phyloP scores from a whole-genome alignment of 164 flowering plant genomes.

The Magnolia kwangsiensis region DNA sequence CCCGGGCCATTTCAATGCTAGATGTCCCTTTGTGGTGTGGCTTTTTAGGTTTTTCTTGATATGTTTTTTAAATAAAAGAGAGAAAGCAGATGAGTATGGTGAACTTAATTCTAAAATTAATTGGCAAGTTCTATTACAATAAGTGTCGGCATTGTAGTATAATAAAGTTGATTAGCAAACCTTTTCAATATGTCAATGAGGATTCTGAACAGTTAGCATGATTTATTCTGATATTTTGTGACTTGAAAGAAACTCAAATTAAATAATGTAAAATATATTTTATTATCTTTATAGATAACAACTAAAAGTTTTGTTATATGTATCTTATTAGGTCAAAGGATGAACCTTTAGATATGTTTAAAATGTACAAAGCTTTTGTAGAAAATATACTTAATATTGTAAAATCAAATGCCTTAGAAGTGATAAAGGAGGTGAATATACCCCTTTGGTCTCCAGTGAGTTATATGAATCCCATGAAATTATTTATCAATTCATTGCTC shows the following conservation, averaged over 20 bases:
- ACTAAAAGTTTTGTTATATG: slow-evolving; percentile 1
- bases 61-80: no score
- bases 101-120: not conserved
- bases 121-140: not conserved
- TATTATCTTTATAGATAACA: slow-evolving; percentile 10
- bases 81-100: slow-evolving; percentile 3
- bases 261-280: slow-evolving; percentile 14
- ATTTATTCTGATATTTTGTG: slow-evolving; percentile 16
- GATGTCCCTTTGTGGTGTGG: no score
- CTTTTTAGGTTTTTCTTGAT: no score
- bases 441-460: not conserved
- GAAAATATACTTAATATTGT: not conserved
- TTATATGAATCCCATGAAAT: not conserved
- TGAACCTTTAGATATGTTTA: slow-evolving; percentile 1
- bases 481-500: not conserved
- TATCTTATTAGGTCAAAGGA: slow-evolving; percentile 9
- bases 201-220: not conserved
- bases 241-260: not conserved
- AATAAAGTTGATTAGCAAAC: slow-evolving; percentile 5
- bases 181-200: not conserved
- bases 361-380: not conserved
- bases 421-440: not conserved
- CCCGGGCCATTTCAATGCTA: no score
- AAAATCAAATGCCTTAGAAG: not conserved
- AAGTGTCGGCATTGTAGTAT: slow-evolving; percentile 9